Evolutionary conservation across 352 stramenopile species (phyloP).

Genomic region (Detonula confervacea): DNA sequence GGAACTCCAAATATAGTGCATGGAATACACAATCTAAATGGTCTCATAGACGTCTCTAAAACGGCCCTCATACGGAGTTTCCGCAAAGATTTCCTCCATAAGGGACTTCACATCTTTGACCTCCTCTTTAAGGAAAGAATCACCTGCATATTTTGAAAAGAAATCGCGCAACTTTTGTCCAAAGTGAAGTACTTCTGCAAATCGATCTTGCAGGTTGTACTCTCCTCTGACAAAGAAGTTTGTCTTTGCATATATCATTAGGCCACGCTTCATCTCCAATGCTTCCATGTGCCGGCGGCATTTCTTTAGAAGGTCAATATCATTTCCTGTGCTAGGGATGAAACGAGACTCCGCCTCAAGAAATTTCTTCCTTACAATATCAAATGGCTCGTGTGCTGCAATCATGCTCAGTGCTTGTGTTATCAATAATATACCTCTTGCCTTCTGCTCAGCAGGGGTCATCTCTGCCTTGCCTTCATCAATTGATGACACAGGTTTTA

Average conservation of each 20-base stretch:
- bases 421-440: constrained; percentile 23
- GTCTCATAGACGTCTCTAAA: neutral
- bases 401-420: constrained; percentile 37
- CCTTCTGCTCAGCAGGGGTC: constrained; percentile 39
- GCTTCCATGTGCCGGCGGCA: constrained; percentile 23
- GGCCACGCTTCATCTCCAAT: constrained; percentile 6
- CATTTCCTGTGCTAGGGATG: constrained; percentile 26
- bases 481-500: constrained; percentile 21
- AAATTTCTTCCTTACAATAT: constrained; percentile 29
- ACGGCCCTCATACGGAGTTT: neutral
- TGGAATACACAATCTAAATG: neutral
- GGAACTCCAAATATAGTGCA: too few relatives aligned
- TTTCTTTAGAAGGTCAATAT: constrained; percentile 11
- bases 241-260: constrained; percentile 14
- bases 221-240: constrained; percentile 15
- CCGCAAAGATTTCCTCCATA: constrained; percentile 5
- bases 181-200: constrained; percentile 35
- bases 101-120: constrained; percentile 9
- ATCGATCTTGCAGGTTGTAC: constrained; percentile 28
- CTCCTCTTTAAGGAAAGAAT: constrained; percentile 30
- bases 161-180: constrained; percentile 15
- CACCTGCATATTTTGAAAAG: constrained; percentile 18
- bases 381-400: constrained; percentile 16
- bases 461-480: constrained; percentile 34
- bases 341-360: constrained; percentile 22